Evolutionary conservation across 1,284 basidiomycete genomes (phyloP), one percentile per base, ranked within the genome.

Genomic region (Trametes polyzona): DNA sequence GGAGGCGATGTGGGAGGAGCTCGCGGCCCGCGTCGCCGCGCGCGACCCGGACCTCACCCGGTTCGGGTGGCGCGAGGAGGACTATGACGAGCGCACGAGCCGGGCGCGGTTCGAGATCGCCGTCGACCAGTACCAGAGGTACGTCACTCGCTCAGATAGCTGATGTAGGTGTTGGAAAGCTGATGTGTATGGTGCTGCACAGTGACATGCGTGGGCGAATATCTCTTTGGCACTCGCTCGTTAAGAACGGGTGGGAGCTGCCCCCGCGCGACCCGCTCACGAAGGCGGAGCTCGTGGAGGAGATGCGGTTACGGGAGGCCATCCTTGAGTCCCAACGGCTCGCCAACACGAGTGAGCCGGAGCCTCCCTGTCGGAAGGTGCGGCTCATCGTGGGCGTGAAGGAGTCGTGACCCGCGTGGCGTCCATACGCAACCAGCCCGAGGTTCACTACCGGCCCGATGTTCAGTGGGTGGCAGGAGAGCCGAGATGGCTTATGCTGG

Each of bases 1-100:
- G 70, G 89, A 92, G 69, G 84, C 87, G 36, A 89, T 92, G 86
- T 92, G 88, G 88, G 88, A 90, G 59, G 88, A 89, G 61, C 76
- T 92, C 52, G 79, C 80, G 59, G 83, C 84, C 62, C 77, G 81
- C 52, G 78, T 87, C 67, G 75, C 80, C 42, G 83, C 84, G 61
- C 74, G 80, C 50, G 78, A 75, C 53, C 74, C 78, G 7, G 76
- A 81, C 57, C 69, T 90, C 47, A 67, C 71, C 52, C 76, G 75
- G 23, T 79, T 83, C 64, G 88, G 88, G 14, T 91, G 88, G 89
- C 83, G 86, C 43, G 83, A 82, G 58, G 83, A 83, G 53, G 80
- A 83, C 55, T 71, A 86, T 32, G 79, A 78, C 62, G 83, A 83
- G 58, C 70, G 79, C 51, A 69, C 81, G 56, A 81, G 75, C 55